These are phyloP conservation scores for Sugiyamaella lignohabitans DNA, from an alignment of 805 yeast genomes.

Conservation along the genomic window DNA sequence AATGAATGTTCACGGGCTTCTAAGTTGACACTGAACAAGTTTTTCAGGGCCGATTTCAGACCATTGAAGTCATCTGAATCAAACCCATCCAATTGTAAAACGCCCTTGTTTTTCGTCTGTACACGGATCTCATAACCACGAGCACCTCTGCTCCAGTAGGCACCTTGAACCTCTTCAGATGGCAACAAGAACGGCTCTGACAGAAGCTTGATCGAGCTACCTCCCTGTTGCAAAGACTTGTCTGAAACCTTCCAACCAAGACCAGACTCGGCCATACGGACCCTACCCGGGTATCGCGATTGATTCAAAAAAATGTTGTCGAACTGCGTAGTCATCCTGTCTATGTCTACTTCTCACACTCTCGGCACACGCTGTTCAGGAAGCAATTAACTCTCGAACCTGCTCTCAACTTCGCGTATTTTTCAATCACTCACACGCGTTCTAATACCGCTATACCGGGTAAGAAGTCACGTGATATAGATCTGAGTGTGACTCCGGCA, in stretches of 20 bases:
- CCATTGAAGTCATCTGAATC: conserved; percentile 72
- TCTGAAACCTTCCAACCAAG: conserved; percentile 86
- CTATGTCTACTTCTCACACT: no score
- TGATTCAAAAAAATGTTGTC: conserved; percentile 88
- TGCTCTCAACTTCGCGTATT: no score
- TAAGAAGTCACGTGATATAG: no score
- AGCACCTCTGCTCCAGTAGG: conserved; percentile 89
- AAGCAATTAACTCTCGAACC: no score
- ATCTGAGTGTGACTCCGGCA: no score
- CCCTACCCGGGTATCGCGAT: conserved; percentile 74
- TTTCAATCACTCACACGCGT: no score
- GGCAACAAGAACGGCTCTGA: conserved; percentile 80
- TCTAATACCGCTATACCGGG: no score
- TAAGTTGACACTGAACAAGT: conserved; percentile 63
- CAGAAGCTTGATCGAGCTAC: conserved; percentile 39
- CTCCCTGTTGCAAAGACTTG: conserved; percentile 38
- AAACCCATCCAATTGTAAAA: conserved; percentile 85
- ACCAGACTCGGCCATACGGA: conserved; percentile 95
- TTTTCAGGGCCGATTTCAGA: conserved; percentile 75
- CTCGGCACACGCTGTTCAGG: no score
- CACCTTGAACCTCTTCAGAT: conserved; percentile 72
- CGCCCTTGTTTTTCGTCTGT: conserved; percentile 84
- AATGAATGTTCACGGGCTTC: conserved; percentile 87
- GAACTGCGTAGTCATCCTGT: conserved; percentile 46
- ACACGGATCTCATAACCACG: conserved; percentile 85